Base-by-base conservation (phyloP, 768 basidiomycete species). In the Rhodotorula taiwanensis region DNA sequence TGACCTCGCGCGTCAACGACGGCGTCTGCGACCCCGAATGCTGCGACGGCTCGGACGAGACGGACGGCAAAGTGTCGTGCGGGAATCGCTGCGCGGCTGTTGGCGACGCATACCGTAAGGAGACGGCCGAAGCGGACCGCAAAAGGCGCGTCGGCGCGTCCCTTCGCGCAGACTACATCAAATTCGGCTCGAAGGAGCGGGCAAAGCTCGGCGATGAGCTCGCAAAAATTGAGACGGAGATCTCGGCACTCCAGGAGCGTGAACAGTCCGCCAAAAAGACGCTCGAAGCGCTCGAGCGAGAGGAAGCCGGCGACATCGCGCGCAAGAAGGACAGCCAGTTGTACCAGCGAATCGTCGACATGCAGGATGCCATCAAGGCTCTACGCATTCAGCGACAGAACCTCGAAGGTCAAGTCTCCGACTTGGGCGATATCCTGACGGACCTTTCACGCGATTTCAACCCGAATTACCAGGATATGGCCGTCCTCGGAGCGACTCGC, bases 401-500 rank as follows among this genome's bases (percentile, higher is more conserved):
- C 64, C 84, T 88, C 61, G 75, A 88, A 31, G 83, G 86, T 62
- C 85, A 86, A 55, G 84, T 93, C 72, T 82, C 82, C 63, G 80
- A 83, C 50, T 82, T 99, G 4, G 86, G 86, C 28, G 82, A 85
- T n/a, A 88, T 99, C 54, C 81, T 99, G 10, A 82, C 84, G 61
- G 79, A 84, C 33, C 82, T 99, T 16, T 63, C 64, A 27, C 82
- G 83, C 15, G 85, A 86, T 7, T 97, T 95, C 78, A 99, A 99
- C 75, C 94, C 94, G 21, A 99, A 99, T 75, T 97, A 97, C 76
- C 94, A 97, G 75, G 94, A 99, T 74, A 98, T 99, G 94, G 92
- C 91, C 4, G 94, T 98, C 52, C 82, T 95, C 33, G 93, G 94
- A 70, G 93, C 94, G 23, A 92, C 97, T 21, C 84, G 91, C 51